Conservation (phyloP, 176 grass and related monocot genomes). For the barley (Hordeum vulgare) region MorexV3_pseudomolecules_assembly NC_058524.1:621398788-621399287, state of each 20-base stretch:
- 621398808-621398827: background rate
- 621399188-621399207: background rate
- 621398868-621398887: no score
- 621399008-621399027: no score
- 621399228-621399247: background rate
- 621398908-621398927: background rate
- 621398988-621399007: background rate
- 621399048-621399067: background rate
- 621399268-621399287: conserved; percentile 8
- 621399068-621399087: background rate
- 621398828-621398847: no score
- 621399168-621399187: background rate
- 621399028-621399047: background rate
- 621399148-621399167: background rate
- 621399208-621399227: background rate
- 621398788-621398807: no score
- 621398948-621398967: background rate
- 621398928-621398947: background rate
- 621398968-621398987: background rate
- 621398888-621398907: no score
- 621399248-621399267: background rate
- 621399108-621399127: background rate
- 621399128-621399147: background rate
- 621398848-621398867: no score
- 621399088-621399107: background rate